Conservation (phyloP, 208 protist genomes). For the Endotrypanum monterogeii region DNA sequence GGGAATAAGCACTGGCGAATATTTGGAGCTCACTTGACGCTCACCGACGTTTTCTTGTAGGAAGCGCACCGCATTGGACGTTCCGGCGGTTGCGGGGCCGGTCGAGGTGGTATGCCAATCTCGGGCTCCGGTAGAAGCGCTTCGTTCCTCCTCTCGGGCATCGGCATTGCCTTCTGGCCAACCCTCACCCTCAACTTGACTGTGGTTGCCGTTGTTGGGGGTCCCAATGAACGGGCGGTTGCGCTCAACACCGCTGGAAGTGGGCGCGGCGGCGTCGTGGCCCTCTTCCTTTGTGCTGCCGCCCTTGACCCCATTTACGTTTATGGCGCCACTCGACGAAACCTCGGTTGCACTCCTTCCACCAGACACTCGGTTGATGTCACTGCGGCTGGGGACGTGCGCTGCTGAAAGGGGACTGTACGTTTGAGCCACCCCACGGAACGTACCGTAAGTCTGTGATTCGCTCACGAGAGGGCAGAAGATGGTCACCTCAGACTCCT, state of each 20-base stretch:
- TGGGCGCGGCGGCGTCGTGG: slow-evolving; percentile 1
- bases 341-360: background rate
- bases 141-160: background rate
- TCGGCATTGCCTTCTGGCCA: slow-evolving; percentile 2
- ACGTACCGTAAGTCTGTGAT: slow-evolving; percentile 3
- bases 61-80: slow-evolving; percentile 52
- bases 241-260: background rate
- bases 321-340: slow-evolving; percentile 7
- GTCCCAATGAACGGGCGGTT: background rate
- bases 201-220: background rate
- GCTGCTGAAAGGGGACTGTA: slow-evolving; percentile 1
- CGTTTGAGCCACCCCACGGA: slow-evolving; percentile 2
- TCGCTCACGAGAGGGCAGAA: slow-evolving; percentile 59
- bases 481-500: slow-evolving; percentile 91
- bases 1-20: slow-evolving; percentile 22
- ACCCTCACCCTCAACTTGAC: slow-evolving; percentile 2
- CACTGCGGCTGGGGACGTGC: slow-evolving; percentile 26
- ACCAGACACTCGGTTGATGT: background rate
- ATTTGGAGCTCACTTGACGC: slow-evolving; percentile 21
- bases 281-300: slow-evolving; percentile 1
- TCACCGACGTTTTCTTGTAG: slow-evolving; percentile 38
- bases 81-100: slow-evolving; percentile 6
- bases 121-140: background rate
- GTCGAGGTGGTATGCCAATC: background rate
- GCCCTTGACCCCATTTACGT: slow-evolving; percentile 3